Evolutionary conservation across 139 green algal species (phyloP).

Genomic region (Chlorella sp.): DNA sequence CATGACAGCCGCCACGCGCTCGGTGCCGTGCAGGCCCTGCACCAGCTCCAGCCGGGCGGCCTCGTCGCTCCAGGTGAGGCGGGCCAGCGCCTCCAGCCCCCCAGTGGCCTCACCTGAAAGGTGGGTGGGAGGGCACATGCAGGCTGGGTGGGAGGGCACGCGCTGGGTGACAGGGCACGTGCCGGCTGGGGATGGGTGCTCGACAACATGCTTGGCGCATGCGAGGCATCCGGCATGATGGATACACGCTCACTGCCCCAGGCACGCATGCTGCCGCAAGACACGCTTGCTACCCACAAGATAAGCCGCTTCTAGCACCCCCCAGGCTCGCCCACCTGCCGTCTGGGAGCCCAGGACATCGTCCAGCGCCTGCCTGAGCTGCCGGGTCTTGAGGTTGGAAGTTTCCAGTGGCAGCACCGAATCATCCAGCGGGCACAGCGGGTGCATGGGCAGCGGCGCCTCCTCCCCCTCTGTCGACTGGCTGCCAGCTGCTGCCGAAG

Average conservation of each 20-base stretch:
- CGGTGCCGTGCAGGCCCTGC: constrained; percentile 14
- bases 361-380: constrained; percentile 46
- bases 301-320: too few species aligned
- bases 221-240: too few species aligned
- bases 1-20: constrained; percentile 36
- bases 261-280: too few species aligned
- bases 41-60: constrained; percentile 43
- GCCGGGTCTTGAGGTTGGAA: constrained; percentile 56
- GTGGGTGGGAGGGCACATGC: background rate
- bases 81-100: constrained; percentile 58
- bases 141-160: background rate
- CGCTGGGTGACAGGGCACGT: too few species aligned
- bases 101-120: background rate
- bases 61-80: constrained; percentile 72
- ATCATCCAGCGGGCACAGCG: constrained; percentile 67
- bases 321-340: background rate
- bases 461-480: background rate
- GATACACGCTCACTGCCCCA: too few species aligned
- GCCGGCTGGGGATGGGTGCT: too few species aligned
- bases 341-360: too few species aligned
- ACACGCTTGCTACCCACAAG: too few species aligned
- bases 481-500: background rate
- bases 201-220: too few species aligned
- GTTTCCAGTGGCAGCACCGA: constrained; percentile 67
- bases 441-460: constrained; percentile 48